Conservation (phyloP, 1,139 yeast genomes). For the Geotrichum europaeum region DNA sequence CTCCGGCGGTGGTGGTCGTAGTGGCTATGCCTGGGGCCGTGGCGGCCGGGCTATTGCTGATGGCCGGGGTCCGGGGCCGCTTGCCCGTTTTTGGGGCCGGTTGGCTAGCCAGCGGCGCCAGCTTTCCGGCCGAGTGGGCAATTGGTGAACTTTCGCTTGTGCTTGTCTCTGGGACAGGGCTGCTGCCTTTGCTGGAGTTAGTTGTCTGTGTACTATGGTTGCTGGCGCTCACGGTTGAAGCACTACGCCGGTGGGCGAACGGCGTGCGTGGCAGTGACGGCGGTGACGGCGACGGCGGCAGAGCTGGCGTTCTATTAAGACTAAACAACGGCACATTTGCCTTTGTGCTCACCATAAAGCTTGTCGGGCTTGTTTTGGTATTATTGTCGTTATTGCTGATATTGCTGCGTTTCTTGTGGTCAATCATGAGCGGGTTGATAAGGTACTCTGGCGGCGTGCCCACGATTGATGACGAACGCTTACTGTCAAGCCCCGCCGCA, state of each 20-base stretch:
- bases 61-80: neutral
- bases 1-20: neutral
- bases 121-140: neutral
- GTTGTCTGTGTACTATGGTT: neutral
- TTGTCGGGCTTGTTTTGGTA: neutral
- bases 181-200: neutral
- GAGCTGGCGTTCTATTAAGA: neutral
- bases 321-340: neutral
- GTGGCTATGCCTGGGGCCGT: neutral
- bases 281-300: neutral
- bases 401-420: neutral
- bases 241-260: neutral
- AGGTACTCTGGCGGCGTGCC: constrained; percentile 14
- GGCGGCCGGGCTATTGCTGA: neutral
- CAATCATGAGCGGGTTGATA: neutral
- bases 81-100: neutral
- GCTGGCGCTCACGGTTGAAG: neutral
- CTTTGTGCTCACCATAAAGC: neutral
- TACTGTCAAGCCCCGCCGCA: neutral
- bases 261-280: neutral
- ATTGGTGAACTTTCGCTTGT: neutral
- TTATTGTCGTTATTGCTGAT: neutral
- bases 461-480: constrained; percentile 13
- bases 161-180: neutral
- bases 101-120: neutral